Conservation (phyloP, 2,329 filamentous ascomycete species). For the Pseudogymnoascus sp. region DNA sequence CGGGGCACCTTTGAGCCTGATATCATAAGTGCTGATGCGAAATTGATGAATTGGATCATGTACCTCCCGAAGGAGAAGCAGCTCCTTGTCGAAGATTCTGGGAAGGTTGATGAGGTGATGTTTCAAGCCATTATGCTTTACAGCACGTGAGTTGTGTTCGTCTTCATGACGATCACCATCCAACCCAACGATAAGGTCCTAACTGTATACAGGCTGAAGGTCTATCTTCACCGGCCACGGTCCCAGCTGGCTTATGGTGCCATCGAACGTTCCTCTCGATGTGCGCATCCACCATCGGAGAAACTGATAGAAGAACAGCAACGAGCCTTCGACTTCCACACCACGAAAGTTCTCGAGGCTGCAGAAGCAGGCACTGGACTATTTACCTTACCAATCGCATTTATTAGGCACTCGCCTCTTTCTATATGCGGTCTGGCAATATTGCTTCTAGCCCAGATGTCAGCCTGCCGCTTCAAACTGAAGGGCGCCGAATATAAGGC, state of each 20-base stretch:
- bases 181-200: neutral
- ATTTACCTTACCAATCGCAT: neutral
- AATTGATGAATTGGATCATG: constrained; percentile 32
- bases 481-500: neutral
- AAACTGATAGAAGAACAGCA: neutral
- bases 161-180: neutral
- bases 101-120: constrained; percentile 31
- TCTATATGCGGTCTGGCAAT: neutral
- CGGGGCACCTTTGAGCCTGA: constrained; percentile 19
- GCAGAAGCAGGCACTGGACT: neutral
- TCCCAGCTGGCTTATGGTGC: constrained; percentile 19
- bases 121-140: constrained; percentile 30
- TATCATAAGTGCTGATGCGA: constrained; percentile 30
- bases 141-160: constrained; percentile 27
- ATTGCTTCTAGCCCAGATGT: neutral
- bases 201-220: constrained; percentile 13
- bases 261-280: constrained; percentile 16
- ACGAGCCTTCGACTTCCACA: neutral
- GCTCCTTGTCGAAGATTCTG: constrained; percentile 30
- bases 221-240: constrained; percentile 21
- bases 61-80: constrained; percentile 33
- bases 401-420: neutral
- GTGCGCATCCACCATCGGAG: constrained; percentile 14
- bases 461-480: constrained; percentile 1
- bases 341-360: neutral